Evolutionary conservation across 768 basidiomycete species (phyloP).

Genomic region (Rhodotorula sphaerocarpa): DNA sequence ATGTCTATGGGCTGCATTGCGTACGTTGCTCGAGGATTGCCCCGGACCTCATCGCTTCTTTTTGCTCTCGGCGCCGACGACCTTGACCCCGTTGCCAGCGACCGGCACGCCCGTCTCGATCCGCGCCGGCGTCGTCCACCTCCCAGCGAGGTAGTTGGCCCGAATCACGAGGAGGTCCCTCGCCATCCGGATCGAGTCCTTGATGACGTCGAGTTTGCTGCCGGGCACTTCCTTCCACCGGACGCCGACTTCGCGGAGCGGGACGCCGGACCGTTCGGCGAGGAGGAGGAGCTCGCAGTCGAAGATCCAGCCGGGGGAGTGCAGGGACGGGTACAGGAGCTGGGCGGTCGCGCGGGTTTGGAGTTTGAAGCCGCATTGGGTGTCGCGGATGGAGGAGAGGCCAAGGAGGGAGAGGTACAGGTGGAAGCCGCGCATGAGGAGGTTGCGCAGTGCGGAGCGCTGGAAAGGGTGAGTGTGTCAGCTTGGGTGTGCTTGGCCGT

Average conservation of each 20-base stretch:
- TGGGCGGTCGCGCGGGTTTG: conserved; percentile 75
- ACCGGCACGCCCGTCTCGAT: neutral
- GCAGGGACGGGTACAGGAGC: conserved; percentile 75
- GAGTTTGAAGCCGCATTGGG: conserved; percentile 95
- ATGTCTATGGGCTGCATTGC: too few species aligned
- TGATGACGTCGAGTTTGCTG: conserved; percentile 78
- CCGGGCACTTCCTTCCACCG: conserved; percentile 90
- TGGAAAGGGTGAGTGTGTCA: conserved; percentile 42
- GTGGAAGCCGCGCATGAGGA: conserved; percentile 90
- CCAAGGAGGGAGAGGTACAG: conserved; percentile 79
- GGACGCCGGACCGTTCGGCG: conserved; percentile 57
- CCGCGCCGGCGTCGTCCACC: conserved; percentile 49
- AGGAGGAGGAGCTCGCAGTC: conserved; percentile 86
- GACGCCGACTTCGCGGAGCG: conserved; percentile 76
- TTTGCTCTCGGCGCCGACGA: neutral
- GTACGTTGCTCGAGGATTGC: too few species aligned
- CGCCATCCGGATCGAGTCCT: conserved; percentile 81
- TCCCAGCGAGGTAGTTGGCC: conserved; percentile 67
- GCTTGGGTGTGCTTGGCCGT: too few species aligned
- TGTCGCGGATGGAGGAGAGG: conserved; percentile 63
- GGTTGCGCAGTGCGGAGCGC: conserved; percentile 79
- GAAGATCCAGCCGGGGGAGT: conserved; percentile 79
- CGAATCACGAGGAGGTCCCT: conserved; percentile 74
- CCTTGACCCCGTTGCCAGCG: neutral
- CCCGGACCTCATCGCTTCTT: neutral